These are phyloP conservation scores for Chrysanthemum seticuspe DNA, from an alignment of 129 eudicot genomes.

Conservation along the genomic window DNA sequence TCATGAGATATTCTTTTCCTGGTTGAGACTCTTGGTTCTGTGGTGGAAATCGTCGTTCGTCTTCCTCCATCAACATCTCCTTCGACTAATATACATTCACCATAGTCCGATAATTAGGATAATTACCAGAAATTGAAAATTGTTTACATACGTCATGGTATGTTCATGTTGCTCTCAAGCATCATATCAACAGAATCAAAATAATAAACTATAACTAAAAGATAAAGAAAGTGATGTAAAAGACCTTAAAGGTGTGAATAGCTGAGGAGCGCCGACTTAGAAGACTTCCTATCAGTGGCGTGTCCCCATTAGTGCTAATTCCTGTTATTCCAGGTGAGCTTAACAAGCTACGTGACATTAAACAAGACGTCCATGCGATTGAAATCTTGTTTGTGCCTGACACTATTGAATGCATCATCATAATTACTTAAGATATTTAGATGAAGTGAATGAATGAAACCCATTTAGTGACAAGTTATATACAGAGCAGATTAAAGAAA, in stretches of 20 bases:
- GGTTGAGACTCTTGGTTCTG: conserved; percentile 71
- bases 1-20: conserved; percentile 75
- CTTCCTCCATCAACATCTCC: conserved; percentile 14
- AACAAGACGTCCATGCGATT: too few species aligned
- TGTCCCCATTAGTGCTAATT: neutral
- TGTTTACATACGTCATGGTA: too few species aligned
- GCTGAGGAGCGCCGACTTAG: neutral
- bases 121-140: too few species aligned
- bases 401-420: neutral
- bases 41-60: conserved; percentile 49
- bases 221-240: neutral
- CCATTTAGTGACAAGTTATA: too few species aligned
- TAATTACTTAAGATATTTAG: too few species aligned
- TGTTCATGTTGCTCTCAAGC: too few species aligned
- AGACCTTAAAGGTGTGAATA: conserved; percentile 26
- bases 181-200: too few species aligned
- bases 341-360: neutral
- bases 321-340: neutral
- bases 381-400: neutral
- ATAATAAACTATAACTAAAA: too few species aligned
- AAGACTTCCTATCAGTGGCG: neutral
- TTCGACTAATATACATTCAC: neutral
- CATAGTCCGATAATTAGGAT: neutral
- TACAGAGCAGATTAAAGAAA: too few species aligned
- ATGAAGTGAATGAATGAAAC: neutral